phyloP scores from a whole-genome alignment of 2,329 filamentous ascomycete genomes.

The Lachnellula suecica region DNA sequence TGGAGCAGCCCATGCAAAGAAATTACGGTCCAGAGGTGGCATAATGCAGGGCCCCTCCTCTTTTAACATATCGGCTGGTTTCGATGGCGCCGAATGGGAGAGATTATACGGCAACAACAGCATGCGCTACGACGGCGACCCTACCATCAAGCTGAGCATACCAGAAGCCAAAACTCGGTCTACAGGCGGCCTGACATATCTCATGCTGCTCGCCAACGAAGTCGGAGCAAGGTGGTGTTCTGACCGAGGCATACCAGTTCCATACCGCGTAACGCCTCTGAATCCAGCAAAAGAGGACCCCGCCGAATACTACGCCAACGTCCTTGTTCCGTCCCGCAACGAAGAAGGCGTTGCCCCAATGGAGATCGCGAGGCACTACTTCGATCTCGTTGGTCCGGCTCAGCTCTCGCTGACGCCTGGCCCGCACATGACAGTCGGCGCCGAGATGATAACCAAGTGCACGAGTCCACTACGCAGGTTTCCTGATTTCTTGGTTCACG shows the following conservation, averaged over 20 bases:
- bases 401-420: constrained; percentile 52
- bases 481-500: constrained; percentile 62
- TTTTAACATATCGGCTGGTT: constrained; percentile 14
- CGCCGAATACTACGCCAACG: constrained; percentile 21
- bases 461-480: constrained; percentile 68
- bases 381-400: constrained; percentile 46
- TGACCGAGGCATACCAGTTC: constrained; percentile 55
- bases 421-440: constrained; percentile 56
- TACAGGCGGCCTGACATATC: constrained; percentile 29
- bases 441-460: constrained; percentile 60
- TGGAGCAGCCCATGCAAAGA: constrained; percentile 36
- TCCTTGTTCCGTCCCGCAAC: constrained; percentile 24
- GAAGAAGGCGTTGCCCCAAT: constrained; percentile 10
- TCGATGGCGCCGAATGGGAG: constrained; percentile 11
- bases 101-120: background rate
- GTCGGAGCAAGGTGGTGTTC: constrained; percentile 61
- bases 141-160: constrained; percentile 24
- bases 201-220: constrained; percentile 63
- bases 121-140: constrained; percentile 20
- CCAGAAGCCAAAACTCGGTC: background rate
- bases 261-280: constrained; percentile 45
- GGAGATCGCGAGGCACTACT: constrained; percentile 21
- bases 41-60: background rate
- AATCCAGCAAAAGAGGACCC: constrained; percentile 25
- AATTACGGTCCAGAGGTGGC: constrained; percentile 14